Percentiles rank a stretch among this genome's conserved stretches.
Evolutionary conservation across 225 moss, liverwort and hornwort species (phyloP).

Genomic region (Pseudoscleropodium purum): DNA sequence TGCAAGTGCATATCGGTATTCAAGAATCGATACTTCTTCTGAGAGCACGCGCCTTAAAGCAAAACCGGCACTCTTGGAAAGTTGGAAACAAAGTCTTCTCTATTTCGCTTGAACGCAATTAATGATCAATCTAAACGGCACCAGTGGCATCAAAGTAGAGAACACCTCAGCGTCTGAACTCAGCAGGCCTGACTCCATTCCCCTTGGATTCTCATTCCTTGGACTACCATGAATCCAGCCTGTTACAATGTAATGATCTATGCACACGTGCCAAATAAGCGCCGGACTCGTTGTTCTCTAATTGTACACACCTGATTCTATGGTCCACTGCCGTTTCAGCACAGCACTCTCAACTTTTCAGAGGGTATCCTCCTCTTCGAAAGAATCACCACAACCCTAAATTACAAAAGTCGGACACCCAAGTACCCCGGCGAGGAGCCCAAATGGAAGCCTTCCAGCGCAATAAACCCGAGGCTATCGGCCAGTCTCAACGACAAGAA

Average conservation of each 20-base stretch:
- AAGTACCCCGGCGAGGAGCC: constrained; percentile 19
- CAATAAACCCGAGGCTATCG: constrained; percentile 21
- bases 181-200: not conserved
- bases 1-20: not conserved
- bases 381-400: constrained; percentile 13
- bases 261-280: not conserved
- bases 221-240: not conserved
- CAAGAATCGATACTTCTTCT: not conserved
- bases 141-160: not conserved
- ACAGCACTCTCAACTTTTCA: not conserved
- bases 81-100: not conserved
- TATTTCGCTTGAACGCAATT: not conserved
- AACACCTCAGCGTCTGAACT: not conserved
- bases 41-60: not conserved
- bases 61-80: not conserved
- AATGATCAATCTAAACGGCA: not conserved
- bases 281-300: not conserved
- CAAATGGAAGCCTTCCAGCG: constrained; percentile 26
- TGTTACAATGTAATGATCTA: not conserved
- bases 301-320: not conserved
- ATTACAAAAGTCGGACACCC: constrained; percentile 36
- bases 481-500: constrained; percentile 62
- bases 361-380: not conserved
- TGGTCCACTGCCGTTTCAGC: not conserved
- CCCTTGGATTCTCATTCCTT: not conserved